phyloP scores from a whole-genome alignment of 441 rosid species.

The Capsella rubella region DNA sequence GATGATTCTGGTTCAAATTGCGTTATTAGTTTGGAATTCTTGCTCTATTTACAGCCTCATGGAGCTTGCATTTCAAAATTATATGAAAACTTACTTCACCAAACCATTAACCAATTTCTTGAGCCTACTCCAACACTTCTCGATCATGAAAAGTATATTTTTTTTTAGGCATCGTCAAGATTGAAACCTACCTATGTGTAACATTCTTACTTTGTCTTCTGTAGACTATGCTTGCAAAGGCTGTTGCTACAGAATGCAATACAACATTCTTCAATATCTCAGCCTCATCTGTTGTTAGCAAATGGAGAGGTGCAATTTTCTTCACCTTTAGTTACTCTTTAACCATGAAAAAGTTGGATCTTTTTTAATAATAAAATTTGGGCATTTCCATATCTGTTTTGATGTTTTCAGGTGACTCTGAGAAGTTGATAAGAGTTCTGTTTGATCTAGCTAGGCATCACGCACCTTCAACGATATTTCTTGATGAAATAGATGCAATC shows the following conservation, averaged over 20 bases:
- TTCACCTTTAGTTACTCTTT: not conserved
- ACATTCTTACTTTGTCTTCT: conserved; percentile 32
- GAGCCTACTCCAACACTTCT: not conserved
- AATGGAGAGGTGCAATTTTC: conserved; percentile 68
- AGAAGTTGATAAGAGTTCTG: conserved; percentile 87
- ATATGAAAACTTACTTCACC: not conserved
- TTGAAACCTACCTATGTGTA: not conserved
- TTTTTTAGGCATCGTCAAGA: not conserved
- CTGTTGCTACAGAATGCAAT: conserved; percentile 98
- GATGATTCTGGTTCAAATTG: not conserved
- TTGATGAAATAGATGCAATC: conserved; percentile 97
- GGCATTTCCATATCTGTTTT: not conserved
- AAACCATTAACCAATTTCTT: not conserved
- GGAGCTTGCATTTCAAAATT: not conserved
- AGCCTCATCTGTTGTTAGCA: conserved; percentile 98
- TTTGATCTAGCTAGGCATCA: conserved; percentile 97
- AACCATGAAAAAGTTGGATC: not conserved
- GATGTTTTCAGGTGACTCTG: conserved; percentile 84
- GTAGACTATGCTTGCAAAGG: conserved; percentile 99
- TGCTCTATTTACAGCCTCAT: not conserved
- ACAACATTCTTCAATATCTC: conserved; percentile 98
- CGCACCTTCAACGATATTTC: conserved; percentile 95
- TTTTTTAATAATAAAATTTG: not conserved
- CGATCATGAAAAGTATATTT: not conserved
- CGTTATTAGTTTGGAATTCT: not conserved